These are phyloP conservation scores for Leccinellum rugosiceps DNA, from an alignment of 768 basidiomycete species.

Conservation along the genomic window DNA sequence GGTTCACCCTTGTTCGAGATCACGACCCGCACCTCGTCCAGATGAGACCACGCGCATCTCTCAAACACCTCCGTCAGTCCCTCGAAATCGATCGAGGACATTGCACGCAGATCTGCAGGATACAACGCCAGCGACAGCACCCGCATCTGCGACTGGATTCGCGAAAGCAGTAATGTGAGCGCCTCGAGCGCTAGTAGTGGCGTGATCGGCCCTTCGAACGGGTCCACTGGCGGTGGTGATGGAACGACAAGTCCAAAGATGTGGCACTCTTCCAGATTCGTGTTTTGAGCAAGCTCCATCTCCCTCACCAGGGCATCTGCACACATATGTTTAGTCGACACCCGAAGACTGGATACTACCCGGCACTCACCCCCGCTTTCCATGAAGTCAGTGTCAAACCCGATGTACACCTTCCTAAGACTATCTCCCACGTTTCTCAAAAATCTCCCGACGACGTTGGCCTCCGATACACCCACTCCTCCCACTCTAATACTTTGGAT, in stretches of 20 bases:
- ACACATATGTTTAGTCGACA: conserved; percentile 8
- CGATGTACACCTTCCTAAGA: conserved; percentile 26
- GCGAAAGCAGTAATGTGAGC: conserved; percentile 26
- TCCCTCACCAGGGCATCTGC: conserved; percentile 27
- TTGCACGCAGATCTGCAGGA: conserved; percentile 30
- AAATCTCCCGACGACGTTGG: conserved; percentile 26
- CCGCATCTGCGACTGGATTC: conserved; percentile 28
- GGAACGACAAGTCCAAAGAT: conserved; percentile 33
- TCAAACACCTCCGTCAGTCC: conserved; percentile 26
- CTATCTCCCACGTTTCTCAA: conserved; percentile 18
- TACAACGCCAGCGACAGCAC: conserved; percentile 31
- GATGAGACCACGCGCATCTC: conserved; percentile 16
- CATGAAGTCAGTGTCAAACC: conserved; percentile 30
- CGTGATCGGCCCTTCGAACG: conserved; percentile 14
- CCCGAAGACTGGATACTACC: too few species aligned
- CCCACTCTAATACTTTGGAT: conserved; percentile 28
- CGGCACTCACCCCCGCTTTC: conserved; percentile 27
- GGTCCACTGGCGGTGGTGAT: conserved; percentile 25
- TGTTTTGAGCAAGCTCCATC: conserved; percentile 26
- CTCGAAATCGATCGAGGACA: conserved; percentile 28
- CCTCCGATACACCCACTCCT: conserved; percentile 26
- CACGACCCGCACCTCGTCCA: conserved; percentile 28
- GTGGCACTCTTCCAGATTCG: conserved; percentile 27
- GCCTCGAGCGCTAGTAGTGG: conserved; percentile 16
- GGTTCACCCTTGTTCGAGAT: conserved; percentile 31